Conservation (phyloP, 495 filamentous ascomycete species). For the Penicillium diatomitis region DNA sequence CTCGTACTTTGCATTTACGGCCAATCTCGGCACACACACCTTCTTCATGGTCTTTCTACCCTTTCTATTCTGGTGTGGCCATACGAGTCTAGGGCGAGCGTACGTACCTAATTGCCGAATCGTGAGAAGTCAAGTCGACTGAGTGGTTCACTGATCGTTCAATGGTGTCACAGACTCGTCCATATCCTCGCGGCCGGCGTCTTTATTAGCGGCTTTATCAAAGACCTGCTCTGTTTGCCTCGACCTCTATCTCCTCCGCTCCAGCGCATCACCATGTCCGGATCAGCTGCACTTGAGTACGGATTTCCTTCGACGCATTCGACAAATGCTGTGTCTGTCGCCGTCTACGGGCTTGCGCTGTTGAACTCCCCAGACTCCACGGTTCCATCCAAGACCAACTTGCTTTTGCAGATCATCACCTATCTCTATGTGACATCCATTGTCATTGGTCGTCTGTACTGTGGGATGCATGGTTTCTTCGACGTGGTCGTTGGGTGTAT, state of each 20-base stretch:
- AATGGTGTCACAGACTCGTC: constrained; percentile 52
- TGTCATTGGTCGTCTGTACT: constrained; percentile 82
- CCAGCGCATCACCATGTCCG: constrained; percentile 93
- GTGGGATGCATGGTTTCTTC: constrained; percentile 96
- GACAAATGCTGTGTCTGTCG: constrained; percentile 91
- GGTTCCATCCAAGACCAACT: constrained; percentile 39
- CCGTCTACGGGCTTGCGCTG: constrained; percentile 67
- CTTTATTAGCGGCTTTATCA: constrained; percentile 87
- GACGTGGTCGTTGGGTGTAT: constrained; percentile 73
- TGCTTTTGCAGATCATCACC: constrained; percentile 54
- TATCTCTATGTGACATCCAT: constrained; percentile 89
- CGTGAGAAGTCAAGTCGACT: neutral
- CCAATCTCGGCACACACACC: constrained; percentile 95
- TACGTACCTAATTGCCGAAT: constrained; percentile 32
- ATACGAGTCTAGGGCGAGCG: constrained; percentile 71
- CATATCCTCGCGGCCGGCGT: constrained; percentile 83
- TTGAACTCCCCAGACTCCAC: constrained; percentile 48
- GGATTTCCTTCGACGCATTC: constrained; percentile 96
- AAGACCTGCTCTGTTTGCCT: constrained; percentile 91
- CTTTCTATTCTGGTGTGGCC: constrained; percentile 92
- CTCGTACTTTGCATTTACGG: constrained; percentile 91
- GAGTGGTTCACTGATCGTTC: neutral
- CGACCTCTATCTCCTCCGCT: constrained; percentile 88
- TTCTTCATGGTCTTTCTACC: constrained; percentile 96
- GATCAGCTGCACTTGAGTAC: constrained; percentile 88